phyloP scores from a whole-genome alignment of 768 basidiomycete species.

The Pulveroboletus sp. region DNA sequence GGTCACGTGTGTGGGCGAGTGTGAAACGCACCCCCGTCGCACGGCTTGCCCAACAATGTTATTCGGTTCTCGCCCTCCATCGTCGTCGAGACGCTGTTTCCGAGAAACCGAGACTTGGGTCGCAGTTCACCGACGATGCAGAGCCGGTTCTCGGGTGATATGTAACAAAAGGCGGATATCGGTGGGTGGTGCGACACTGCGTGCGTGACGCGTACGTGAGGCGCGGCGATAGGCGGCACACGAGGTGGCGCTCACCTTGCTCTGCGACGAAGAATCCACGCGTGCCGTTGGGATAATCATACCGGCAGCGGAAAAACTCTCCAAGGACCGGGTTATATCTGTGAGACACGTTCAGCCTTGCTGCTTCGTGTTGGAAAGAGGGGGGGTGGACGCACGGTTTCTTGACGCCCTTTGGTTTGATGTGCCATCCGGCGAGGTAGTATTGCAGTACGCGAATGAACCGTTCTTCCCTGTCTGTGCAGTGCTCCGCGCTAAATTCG shows the following conservation, averaged over 20 bases:
- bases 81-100: constrained; percentile 91
- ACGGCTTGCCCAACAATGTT: constrained; percentile 72
- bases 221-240: neutral
- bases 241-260: constrained; percentile 56
- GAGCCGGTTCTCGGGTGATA: constrained; percentile 85
- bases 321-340: constrained; percentile 97
- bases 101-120: constrained; percentile 94
- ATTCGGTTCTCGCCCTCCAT: constrained; percentile 97
- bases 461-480: constrained; percentile 79
- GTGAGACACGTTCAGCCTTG: constrained; percentile 9
- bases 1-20: neutral
- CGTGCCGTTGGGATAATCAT: constrained; percentile 88
- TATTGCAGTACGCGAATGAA: constrained; percentile 90
- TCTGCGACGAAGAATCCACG: constrained; percentile 95
- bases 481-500: constrained; percentile 65
- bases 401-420: constrained; percentile 99
- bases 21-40: constrained; percentile 72
- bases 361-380: neutral
- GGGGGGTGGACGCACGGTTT: constrained; percentile 68
- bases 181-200: constrained; percentile 97
- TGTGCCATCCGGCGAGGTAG: constrained; percentile 99
- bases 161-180: constrained; percentile 92
- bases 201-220: constrained; percentile 6
- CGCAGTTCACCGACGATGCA: constrained; percentile 88
- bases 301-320: constrained; percentile 96